Evolutionary conservation across 1,284 basidiomycete genomes (phyloP).

Genomic region (Ceratobasidium sp.): DNA sequence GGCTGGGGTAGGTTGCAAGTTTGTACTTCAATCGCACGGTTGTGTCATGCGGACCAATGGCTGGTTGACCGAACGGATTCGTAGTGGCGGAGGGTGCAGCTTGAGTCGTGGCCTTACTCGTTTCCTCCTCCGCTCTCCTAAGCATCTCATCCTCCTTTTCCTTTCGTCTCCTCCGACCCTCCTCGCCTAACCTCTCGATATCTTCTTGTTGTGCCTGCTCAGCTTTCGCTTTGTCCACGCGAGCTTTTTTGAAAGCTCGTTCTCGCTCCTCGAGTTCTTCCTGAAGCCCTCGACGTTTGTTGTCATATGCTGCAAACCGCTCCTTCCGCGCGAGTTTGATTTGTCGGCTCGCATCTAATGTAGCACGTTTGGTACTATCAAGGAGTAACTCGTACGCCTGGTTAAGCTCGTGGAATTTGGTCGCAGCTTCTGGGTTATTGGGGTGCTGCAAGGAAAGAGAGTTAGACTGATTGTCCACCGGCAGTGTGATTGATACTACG

Average conservation of each 20-base stretch:
- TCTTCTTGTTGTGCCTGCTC: constrained; percentile 60
- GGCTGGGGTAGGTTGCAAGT: constrained; percentile 64
- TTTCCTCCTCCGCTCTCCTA: constrained; percentile 58
- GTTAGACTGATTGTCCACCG: constrained; percentile 27
- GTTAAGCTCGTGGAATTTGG: constrained; percentile 88
- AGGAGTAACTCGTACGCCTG: constrained; percentile 86
- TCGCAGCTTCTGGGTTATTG: constrained; percentile 80
- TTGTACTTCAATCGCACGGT: constrained; percentile 76
- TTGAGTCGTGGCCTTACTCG: constrained; percentile 60
- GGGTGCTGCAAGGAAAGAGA: constrained; percentile 65
- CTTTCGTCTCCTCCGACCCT: constrained; percentile 64
- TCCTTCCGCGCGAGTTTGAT: constrained; percentile 75
- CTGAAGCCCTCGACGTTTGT: constrained; percentile 80
- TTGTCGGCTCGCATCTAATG: constrained; percentile 81
- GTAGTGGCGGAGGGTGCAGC: constrained; percentile 17
- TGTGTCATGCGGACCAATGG: constrained; percentile 71
- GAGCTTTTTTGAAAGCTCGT: constrained; percentile 78
- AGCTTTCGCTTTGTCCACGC: constrained; percentile 64
- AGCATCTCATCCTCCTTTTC: constrained; percentile 59
- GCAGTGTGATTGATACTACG: constrained; percentile 52
- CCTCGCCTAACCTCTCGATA: constrained; percentile 80
- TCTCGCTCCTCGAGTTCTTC: constrained; percentile 88
- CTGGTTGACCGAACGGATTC: background rate
- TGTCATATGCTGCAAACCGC: constrained; percentile 79
- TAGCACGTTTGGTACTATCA: constrained; percentile 84